A percentile compares a stretch with the other conserved stretches of the same genome.
phyloP scores from a whole-genome alignment of 768 basidiomycete genomes.

The Lactifluus subvellereus region DNA sequence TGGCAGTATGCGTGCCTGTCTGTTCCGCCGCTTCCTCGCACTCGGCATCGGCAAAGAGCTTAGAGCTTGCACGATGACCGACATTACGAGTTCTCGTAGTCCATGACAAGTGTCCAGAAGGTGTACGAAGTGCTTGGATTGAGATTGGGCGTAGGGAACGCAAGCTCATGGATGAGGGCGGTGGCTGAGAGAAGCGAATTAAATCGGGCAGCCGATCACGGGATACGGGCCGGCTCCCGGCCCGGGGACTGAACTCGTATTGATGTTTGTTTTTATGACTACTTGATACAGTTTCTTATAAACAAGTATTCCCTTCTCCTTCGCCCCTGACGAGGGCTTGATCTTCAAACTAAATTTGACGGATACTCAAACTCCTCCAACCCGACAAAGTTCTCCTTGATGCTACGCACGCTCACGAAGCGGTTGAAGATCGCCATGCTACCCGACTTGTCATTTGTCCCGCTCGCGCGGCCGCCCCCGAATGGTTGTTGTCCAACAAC shows the following conservation, averaged over 20 bases:
- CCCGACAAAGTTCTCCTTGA: slow-evolving; percentile 95
- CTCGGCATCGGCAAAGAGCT: slow-evolving; percentile 62
- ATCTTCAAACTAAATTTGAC: slow-evolving; percentile 65
- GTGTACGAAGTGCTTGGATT: background rate
- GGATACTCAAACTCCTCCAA: slow-evolving; percentile 80
- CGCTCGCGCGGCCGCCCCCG: slow-evolving; percentile 86
- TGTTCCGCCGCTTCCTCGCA: slow-evolving; percentile 42
- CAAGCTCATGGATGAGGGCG: background rate
- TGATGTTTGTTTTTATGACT: background rate
- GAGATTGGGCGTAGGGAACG: background rate
- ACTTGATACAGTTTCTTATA: background rate
- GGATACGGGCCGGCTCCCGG: background rate
- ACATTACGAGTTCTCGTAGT: background rate
- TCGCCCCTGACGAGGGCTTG: background rate
- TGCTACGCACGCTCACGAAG: slow-evolving; percentile 82
- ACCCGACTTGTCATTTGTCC: slow-evolving; percentile 98
- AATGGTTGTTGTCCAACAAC: slow-evolving; percentile 98
- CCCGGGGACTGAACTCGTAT: background rate
- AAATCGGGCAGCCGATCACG: background rate
- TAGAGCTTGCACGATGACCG: slow-evolving; percentile 42
- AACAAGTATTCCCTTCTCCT: background rate
- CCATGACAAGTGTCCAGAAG: background rate
- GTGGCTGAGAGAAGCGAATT: too few relatives aligned
- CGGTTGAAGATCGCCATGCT: slow-evolving; percentile 72
- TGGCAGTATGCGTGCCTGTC: slow-evolving; percentile 16